Evolutionary conservation across 192 early-diverging fungal genomes (phyloP).

Genomic region (Cetraspora pellucida): DNA sequence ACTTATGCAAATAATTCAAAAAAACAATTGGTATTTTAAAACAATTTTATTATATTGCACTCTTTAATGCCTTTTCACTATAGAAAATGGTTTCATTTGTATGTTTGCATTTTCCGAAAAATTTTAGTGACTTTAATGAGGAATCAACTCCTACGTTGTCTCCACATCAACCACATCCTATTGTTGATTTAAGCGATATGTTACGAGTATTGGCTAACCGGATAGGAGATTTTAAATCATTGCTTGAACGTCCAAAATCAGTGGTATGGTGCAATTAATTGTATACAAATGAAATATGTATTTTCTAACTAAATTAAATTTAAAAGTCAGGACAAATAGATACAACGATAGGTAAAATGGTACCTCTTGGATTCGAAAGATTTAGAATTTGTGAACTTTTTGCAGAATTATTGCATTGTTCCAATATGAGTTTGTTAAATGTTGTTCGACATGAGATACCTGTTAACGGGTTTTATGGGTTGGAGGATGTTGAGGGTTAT

Average conservation of each 20-base stretch:
- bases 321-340: slow-evolving; percentile 59
- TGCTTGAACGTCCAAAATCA: slow-evolving; percentile 75
- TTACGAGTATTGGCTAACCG: slow-evolving; percentile 81
- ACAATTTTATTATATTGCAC: background rate
- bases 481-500: slow-evolving; percentile 30
- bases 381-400: slow-evolving; percentile 97
- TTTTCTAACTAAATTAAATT: background rate
- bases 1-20: slow-evolving; percentile 96
- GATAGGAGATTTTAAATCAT: slow-evolving; percentile 73
- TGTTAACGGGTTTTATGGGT: slow-evolving; percentile 41
- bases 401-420: slow-evolving; percentile 95
- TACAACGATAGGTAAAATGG: slow-evolving; percentile 78
- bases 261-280: slow-evolving; percentile 50
- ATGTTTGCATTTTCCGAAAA: background rate
- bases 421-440: slow-evolving; percentile 82
- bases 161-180: slow-evolving; percentile 39
- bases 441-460: slow-evolving; percentile 40
- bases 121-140: slow-evolving; percentile 45
- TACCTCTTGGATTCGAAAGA: slow-evolving; percentile 91
- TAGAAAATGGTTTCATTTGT: background rate
- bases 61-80: background rate
- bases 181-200: slow-evolving; percentile 88
- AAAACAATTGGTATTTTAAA: slow-evolving; percentile 85
- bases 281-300: background rate
- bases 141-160: slow-evolving; percentile 35